Evolutionary conservation across 2,329 filamentous ascomycete species (phyloP), one percentile per base, ranked within the genome.

Genomic region (Apiospora aurea): DNA sequence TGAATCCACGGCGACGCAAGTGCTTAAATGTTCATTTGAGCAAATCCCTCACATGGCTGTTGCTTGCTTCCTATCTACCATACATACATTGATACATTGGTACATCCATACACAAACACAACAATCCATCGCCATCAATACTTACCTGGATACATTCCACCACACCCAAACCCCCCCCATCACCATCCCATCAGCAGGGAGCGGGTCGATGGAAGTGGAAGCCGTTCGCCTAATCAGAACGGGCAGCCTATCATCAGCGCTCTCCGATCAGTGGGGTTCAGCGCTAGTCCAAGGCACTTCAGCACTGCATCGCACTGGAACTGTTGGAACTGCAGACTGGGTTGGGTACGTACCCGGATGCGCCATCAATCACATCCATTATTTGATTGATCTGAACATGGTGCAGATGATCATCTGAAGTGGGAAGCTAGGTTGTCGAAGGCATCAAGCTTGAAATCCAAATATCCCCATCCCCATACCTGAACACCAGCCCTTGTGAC

Each of bases 391-490:
- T 64, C 57, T 64, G 34, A 64, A 64, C 57, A 64, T 64, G 57
- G 57, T 64, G 57, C 57, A 64, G 57, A 64, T 64, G 57, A 64
- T 64, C 57, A 64, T 64, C 57, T 64, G 57, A 64, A 64, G 57
- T 64, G 57, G 57, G 57, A 64, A 64, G 57, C 57, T 64, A 64
- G 57, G 57, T 64, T 64, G 57, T 64, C 13, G 57, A 64, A 64
- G 57, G 57, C 57, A 64, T 64, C 57, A 64, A 64, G 57, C 57
- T 64, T 64, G 57, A 64, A 64, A 64, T 64, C 18, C 57, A 64
- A 64, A 64, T 64, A 41, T 64, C 51, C 49, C 53, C 53, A 61
- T 64, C 57, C 57, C 57, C 57, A 64, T 64, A 64, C 57, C 57
- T 64, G 57, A 64, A 41, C 34, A 64, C 18, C 34, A 41, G 57